phyloP scores from a whole-genome alignment of 2,329 filamentous ascomycete species.

The Knoxdaviesia proteae region DNA sequence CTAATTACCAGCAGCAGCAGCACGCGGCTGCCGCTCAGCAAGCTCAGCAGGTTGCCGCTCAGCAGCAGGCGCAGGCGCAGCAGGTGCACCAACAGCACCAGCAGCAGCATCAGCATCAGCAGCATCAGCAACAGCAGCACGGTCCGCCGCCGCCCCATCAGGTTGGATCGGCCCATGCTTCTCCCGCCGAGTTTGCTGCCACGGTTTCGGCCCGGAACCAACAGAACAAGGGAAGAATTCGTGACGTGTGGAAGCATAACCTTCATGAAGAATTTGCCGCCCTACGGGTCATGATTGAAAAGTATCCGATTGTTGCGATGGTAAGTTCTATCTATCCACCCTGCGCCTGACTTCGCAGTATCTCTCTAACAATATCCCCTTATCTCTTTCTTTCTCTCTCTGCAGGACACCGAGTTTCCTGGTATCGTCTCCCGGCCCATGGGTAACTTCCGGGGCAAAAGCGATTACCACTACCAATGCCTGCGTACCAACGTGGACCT shows the following conservation, averaged over 20 bases:
- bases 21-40: conserved; percentile 16
- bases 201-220: conserved; percentile 24
- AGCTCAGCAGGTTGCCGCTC: conserved; percentile 7
- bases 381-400: conserved; percentile 3
- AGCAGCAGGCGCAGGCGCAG: conserved; percentile 18
- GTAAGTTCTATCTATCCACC: conserved; percentile 28
- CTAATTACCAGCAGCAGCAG: conserved; percentile 33
- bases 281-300: conserved; percentile 64
- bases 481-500: conserved; percentile 93
- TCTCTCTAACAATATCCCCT: conserved; percentile 1
- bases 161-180: conserved; percentile 8
- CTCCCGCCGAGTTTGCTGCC: conserved; percentile 19
- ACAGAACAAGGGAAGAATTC: conserved; percentile 63
- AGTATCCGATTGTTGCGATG: conserved; percentile 95
- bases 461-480: conserved; percentile 97
- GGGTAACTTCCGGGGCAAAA: conserved; percentile 83
- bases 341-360: neutral
- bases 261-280: conserved; percentile 76
- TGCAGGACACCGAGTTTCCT: conserved; percentile 92
- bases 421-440: conserved; percentile 91
- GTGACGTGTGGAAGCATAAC: conserved; percentile 91
- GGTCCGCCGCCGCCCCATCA: conserved; percentile 10
- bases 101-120: conserved; percentile 22
- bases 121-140: conserved; percentile 34
- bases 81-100: conserved; percentile 17